A percentile compares a stretch with the other conserved stretches of the same genome.
phyloP scores from a whole-genome alignment of 2,329 filamentous ascomycete species.

The Alternaria dauci region DNA sequence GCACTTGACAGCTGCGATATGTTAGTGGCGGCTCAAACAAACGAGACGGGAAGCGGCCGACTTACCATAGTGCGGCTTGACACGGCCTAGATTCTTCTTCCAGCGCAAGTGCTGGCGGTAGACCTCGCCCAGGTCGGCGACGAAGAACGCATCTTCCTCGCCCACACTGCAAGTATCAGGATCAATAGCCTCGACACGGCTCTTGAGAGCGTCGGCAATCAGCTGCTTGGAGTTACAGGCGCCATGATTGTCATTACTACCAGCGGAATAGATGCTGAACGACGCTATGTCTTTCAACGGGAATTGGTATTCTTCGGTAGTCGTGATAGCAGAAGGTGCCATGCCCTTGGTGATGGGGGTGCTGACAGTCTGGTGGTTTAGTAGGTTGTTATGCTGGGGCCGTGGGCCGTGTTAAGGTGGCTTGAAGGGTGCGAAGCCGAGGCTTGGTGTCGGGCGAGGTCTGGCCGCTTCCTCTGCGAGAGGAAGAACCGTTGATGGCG shows the following conservation, averaged over 20 bases:
- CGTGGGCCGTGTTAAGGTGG: conserved; percentile 79
- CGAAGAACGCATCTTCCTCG: conserved; percentile 97
- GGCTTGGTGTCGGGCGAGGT: conserved; percentile 85
- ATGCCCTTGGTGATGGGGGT: conserved; percentile 63
- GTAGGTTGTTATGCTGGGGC: conserved; percentile 26
- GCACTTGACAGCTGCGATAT: conserved; percentile 85
- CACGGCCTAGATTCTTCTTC: conserved; percentile 91
- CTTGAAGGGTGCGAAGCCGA: conserved; percentile 91
- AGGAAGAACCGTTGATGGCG: conserved; percentile 98
- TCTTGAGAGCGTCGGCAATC: conserved; percentile 86
- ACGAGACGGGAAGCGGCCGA: conserved; percentile 11
- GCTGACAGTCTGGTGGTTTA: conserved; percentile 31
- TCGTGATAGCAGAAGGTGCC: conserved; percentile 73
- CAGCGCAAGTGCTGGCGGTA: conserved; percentile 98
- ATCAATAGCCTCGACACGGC: conserved; percentile 84
- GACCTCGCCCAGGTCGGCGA: conserved; percentile 96
- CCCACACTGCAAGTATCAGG: conserved; percentile 87
- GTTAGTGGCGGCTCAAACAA: conserved; percentile 32
- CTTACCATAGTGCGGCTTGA: conserved; percentile 96
- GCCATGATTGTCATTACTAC: conserved; percentile 57
- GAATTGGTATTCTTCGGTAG: conserved; percentile 52
- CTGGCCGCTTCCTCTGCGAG: conserved; percentile 97
- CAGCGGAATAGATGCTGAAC: conserved; percentile 38
- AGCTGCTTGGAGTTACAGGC: conserved; percentile 73
- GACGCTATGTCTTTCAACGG: conserved; percentile 50